phyloP scores from a whole-genome alignment of 1,284 basidiomycete species.

The Boletus sp. region DNA sequence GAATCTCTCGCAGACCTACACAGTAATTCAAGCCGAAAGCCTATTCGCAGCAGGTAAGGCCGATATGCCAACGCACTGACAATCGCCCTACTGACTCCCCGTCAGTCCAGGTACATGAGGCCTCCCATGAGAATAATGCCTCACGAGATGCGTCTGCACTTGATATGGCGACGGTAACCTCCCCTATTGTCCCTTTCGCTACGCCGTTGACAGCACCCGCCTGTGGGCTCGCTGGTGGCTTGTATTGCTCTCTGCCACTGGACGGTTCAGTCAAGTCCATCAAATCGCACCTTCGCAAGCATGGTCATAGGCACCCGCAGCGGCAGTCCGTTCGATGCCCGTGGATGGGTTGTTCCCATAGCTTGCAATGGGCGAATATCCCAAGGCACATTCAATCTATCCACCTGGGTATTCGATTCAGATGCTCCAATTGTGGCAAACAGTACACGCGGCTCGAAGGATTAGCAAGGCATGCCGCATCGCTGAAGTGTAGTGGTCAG shows the following conservation, averaged over 20 bases:
- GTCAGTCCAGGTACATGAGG: not conserved
- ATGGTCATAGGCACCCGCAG: too few species aligned
- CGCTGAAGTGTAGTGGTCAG: constrained; percentile 7
- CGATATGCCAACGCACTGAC: not conserved
- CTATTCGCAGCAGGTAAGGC: not conserved
- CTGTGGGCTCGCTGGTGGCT: constrained; percentile 1
- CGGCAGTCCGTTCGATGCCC: not conserved
- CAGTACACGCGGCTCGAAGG: not conserved
- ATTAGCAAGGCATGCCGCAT: not conserved
- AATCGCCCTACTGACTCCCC: not conserved
- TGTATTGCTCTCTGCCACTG: constrained; percentile 2
- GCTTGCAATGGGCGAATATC: too few species aligned
- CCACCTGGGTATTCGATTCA: not conserved
- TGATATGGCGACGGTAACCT: not conserved
- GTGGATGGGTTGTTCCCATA: constrained; percentile 9
- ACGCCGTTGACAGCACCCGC: too few species aligned
- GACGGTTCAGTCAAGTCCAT: constrained; percentile 7
- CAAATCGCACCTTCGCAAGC: too few species aligned
- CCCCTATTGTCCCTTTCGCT: not conserved
- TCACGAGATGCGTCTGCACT: too few species aligned
- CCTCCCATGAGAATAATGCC: too few species aligned
- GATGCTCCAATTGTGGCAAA: constrained; percentile 9
- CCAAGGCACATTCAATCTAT: too few species aligned
- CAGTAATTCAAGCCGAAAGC: not conserved
- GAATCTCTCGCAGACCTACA: not conserved